Evolutionary conservation across 495 filamentous ascomycete species (phyloP), one percentile per base, ranked within the genome.

Genomic region (Zalerion maritima): DNA sequence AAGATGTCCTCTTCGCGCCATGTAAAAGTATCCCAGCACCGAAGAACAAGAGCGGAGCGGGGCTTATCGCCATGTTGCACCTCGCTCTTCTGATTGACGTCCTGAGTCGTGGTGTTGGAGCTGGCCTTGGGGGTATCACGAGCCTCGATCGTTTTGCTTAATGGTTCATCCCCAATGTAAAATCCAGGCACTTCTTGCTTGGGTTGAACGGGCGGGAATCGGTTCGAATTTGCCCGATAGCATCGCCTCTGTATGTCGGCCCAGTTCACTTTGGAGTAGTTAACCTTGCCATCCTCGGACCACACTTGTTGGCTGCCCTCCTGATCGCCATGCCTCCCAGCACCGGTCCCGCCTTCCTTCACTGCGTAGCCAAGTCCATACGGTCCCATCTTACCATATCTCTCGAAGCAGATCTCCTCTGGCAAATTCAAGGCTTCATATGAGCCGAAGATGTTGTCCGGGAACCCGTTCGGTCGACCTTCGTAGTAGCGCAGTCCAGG

Each of bases 371-470:
- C 89, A 29, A 78, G 71, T 0, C 89, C 89, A 41, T 97, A 97
- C 0, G 86, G 76, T 0, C 84, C 91, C 15, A 87, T 65, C 33
- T 81, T 67, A 6, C 91, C 89, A 52, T 78, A 91, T 2, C 89
- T 69, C 30, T 97, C 89, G 53, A 93, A 96, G 58, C 89, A 97
- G 29, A 94, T 67, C 47, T 92, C 80, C 34, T 93, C 73, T 17
- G 73, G 74, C 16, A 94, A 62, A 0, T 75, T 84, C 4, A 96
- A 50, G 24, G 91, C 55, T 3, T 76, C 67, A 46, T 94, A 78
- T 0, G 78, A 84, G 3, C 89, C 89, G 43, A 91, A 70, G 2
- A 80, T 66, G 28, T 80, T 64, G 21, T 83, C 72, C 1, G 89
- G 91, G 50, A 91, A 85, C 0, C 84, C 85, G 24, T 68, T 58